Evolutionary conservation across 2,329 filamentous ascomycete species (phyloP).

Genomic region (Hypoxylon sp.): DNA sequence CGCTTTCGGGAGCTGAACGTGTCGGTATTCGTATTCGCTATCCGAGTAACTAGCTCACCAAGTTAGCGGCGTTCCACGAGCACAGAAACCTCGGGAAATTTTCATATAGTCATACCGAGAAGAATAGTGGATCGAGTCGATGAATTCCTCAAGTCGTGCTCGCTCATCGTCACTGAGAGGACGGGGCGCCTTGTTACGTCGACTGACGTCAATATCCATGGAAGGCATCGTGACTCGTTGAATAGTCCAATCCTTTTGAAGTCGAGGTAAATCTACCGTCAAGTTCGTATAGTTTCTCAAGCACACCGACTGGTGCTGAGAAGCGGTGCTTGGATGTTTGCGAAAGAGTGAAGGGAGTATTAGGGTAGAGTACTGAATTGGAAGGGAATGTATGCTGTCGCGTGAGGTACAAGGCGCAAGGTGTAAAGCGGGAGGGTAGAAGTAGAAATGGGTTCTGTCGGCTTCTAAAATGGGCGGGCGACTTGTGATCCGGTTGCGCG

Average conservation of each 20-base stretch:
- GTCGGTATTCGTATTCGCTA: constrained; percentile 93
- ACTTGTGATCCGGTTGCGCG: constrained; percentile 20
- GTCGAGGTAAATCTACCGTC: constrained; percentile 3
- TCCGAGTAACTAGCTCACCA: constrained; percentile 81
- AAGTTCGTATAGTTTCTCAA: constrained; percentile 5
- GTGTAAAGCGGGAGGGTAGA: constrained; percentile 3
- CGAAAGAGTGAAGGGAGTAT: constrained; percentile 3
- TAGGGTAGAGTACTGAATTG: constrained; percentile 2
- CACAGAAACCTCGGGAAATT: background rate
- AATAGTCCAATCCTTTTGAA: constrained; percentile 5
- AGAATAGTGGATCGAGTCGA: constrained; percentile 96
- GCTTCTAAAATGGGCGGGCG: constrained; percentile 21
- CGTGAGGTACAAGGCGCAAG: constrained; percentile 21
- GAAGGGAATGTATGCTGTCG: constrained; percentile 33
- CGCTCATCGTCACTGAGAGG: constrained; percentile 84
- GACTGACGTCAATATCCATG: constrained; percentile 79
- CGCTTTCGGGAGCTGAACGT: constrained; percentile 96
- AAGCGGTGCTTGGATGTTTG: background rate
- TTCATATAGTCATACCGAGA: constrained; percentile 71
- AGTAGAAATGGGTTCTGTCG: constrained; percentile 19
- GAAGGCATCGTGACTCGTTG: constrained; percentile 40
- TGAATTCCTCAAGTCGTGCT: constrained; percentile 86
- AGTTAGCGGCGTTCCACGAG: constrained; percentile 27
- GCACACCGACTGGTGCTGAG: constrained; percentile 3
- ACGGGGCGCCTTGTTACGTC: constrained; percentile 88